Evolutionary conservation across 1,284 basidiomycete species (phyloP).

Genomic region (Phellopilus nigrolimitatus): DNA sequence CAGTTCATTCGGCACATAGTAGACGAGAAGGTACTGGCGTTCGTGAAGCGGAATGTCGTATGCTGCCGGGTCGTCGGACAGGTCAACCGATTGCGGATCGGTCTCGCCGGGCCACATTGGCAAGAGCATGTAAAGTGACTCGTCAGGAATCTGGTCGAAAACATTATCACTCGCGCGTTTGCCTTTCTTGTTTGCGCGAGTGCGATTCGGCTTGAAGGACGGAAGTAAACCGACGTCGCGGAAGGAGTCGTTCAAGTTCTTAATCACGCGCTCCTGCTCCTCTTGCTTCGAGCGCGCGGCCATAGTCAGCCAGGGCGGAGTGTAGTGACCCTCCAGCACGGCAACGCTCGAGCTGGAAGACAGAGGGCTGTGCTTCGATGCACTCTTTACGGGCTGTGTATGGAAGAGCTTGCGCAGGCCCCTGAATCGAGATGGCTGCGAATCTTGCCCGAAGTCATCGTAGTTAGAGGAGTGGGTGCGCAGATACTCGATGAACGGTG

Average conservation of each 20-base stretch:
- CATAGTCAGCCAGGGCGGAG: constrained; percentile 66
- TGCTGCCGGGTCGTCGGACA: constrained; percentile 31
- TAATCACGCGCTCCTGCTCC: constrained; percentile 59
- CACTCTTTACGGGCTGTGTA: constrained; percentile 10
- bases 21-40: constrained; percentile 67
- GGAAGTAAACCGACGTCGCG: constrained; percentile 74
- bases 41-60: constrained; percentile 43
- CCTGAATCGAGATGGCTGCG: constrained; percentile 19
- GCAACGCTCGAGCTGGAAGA: constrained; percentile 21
- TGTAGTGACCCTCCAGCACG: constrained; percentile 38
- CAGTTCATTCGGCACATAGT: constrained; percentile 53
- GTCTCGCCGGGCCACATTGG: constrained; percentile 77
- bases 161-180: constrained; percentile 36
- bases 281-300: constrained; percentile 60
- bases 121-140: constrained; percentile 74
- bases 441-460: constrained; percentile 26
- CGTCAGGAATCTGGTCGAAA: constrained; percentile 58
- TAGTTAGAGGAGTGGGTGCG: constrained; percentile 29
- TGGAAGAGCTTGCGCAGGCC: constrained; percentile 16
- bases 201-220: constrained; percentile 33
- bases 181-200: constrained; percentile 19
- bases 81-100: constrained; percentile 37
- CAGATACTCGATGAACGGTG: constrained; percentile 49
- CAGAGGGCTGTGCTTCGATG: constrained; percentile 10
- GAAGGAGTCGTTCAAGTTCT: constrained; percentile 68